phyloP scores from a whole-genome alignment of 2,329 filamentous ascomycete species.

The Trichoderma endophyticum region DNA sequence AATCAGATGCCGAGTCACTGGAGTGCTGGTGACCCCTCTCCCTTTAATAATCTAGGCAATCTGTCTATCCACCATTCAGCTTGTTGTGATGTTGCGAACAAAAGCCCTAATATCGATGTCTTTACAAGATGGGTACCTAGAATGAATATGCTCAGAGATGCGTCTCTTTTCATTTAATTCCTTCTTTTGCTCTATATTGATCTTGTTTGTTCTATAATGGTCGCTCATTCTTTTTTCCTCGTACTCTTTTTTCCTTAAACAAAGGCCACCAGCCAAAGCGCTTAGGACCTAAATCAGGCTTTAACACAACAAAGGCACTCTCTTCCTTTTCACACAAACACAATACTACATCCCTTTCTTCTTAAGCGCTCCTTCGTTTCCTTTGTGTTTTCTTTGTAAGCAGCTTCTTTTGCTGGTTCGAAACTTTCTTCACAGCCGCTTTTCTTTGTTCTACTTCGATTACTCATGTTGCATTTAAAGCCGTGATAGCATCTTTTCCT shows the following conservation, averaged over 20 bases:
- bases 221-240: neutral
- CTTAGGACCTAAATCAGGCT: neutral
- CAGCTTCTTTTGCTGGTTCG: neutral
- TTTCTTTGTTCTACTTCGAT: neutral
- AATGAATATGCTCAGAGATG: neutral
- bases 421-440: neutral
- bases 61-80: neutral
- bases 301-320: neutral
- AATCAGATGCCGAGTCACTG: too few relatives aligned
- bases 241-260: neutral
- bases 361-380: neutral
- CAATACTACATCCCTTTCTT: neutral
- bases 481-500: neutral
- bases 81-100: neutral
- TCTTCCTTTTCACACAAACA: neutral
- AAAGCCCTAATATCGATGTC: neutral
- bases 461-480: neutral
- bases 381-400: neutral
- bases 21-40: too few relatives aligned
- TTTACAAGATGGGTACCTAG: neutral
- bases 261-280: neutral
- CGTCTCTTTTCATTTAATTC: neutral
- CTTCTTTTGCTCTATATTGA: neutral
- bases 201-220: neutral
- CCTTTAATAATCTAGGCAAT: neutral